A percentile compares a stretch with the other conserved stretches of the same genome.
Conservation (phyloP, 2,329 filamentous ascomycete species). For the Calonectria pauciramosa region DNA sequence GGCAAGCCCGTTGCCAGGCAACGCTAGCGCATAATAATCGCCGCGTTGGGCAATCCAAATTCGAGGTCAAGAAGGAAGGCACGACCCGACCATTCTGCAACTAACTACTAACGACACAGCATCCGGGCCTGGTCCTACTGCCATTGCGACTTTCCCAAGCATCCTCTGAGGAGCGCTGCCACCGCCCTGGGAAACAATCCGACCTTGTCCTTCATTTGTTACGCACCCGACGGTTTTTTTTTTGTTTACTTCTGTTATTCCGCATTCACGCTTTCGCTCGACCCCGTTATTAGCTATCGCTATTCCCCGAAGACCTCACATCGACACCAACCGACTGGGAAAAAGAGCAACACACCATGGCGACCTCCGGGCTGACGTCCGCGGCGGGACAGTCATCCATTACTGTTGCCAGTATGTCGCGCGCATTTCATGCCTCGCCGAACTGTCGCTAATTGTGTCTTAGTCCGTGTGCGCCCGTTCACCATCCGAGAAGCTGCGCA, state of each 20-base stretch:
- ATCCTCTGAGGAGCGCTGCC: conserved; percentile 39
- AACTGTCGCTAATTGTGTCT: conserved; percentile 44
- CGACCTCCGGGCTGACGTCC: conserved; percentile 59
- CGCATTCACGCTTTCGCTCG: conserved; percentile 7
- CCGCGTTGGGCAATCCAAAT: conserved; percentile 31
- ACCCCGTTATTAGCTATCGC: background rate
- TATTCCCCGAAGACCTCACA: conserved; percentile 3
- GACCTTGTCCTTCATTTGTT: conserved; percentile 30
- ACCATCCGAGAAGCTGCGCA: conserved; percentile 96
- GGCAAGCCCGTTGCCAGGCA: conserved; percentile 37
- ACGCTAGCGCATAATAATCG: conserved; percentile 22
- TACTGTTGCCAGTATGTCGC: conserved; percentile 66
- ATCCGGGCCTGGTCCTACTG: background rate
- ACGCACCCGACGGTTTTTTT: background rate
- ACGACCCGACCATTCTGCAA: conserved; percentile 2
- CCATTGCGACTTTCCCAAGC: conserved; percentile 15
- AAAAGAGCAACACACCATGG: conserved; percentile 38
- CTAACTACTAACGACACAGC: conserved; percentile 35
- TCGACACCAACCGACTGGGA: background rate
- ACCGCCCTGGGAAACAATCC: conserved; percentile 11
- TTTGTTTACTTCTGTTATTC: conserved; percentile 25
- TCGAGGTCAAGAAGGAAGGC: conserved; percentile 17
- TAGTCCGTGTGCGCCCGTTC: conserved; percentile 79
- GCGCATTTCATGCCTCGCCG: background rate
- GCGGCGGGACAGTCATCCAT: conserved; percentile 65